A percentile compares a stretch with the other conserved stretches of the same genome.
Evolutionary conservation across 768 basidiomycete genomes (phyloP).

Genomic region (Suillus placidus): DNA sequence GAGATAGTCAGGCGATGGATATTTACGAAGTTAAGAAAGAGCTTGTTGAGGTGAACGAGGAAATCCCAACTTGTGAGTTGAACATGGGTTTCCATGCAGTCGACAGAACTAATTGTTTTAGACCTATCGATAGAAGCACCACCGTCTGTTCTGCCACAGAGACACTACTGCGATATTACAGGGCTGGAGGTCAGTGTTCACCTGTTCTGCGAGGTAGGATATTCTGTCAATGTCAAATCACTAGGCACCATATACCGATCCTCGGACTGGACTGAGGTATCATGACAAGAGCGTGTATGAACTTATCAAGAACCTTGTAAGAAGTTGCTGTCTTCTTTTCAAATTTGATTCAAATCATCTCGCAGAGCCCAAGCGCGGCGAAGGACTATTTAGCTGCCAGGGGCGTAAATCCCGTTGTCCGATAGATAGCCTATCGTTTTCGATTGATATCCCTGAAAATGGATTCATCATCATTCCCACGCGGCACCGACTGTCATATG

Average conservation of each 20-base stretch:
- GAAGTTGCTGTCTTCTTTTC: slow-evolving; percentile 14
- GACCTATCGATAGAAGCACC: slow-evolving; percentile 85
- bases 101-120: slow-evolving; percentile 27
- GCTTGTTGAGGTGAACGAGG: slow-evolving; percentile 46
- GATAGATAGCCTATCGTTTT: slow-evolving; percentile 36
- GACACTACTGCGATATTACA: slow-evolving; percentile 85
- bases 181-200: slow-evolving; percentile 64
- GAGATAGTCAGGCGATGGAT: slow-evolving; percentile 51
- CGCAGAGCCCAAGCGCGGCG: slow-evolving; percentile 66
- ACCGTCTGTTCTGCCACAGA: slow-evolving; percentile 75
- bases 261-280: slow-evolving; percentile 76
- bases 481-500: background rate
- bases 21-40: slow-evolving; percentile 43
- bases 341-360: background rate
- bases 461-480: background rate
- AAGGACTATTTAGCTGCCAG: slow-evolving; percentile 73
- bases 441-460: background rate
- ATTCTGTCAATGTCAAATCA: background rate
- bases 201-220: background rate
- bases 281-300: slow-evolving; percentile 90
- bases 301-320: slow-evolving; percentile 71
- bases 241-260: slow-evolving; percentile 84
- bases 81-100: background rate
- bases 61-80: slow-evolving; percentile 69
- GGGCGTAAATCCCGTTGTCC: slow-evolving; percentile 53